Evolutionary conservation across 1,284 basidiomycete species (phyloP).

Genomic region (Ceratobasidium sp.): DNA sequence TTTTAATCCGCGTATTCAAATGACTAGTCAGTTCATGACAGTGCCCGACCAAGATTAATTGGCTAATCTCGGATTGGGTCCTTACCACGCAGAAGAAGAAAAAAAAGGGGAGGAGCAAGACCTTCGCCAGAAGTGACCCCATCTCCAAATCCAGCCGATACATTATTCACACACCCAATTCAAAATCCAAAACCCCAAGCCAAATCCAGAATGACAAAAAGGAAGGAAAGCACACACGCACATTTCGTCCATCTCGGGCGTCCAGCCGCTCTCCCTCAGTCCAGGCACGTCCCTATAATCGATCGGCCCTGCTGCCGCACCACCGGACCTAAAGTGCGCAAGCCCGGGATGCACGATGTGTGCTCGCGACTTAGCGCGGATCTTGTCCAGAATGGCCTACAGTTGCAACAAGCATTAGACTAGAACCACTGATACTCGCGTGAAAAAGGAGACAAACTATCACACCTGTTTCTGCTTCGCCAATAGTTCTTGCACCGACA

Average conservation of each 20-base stretch:
- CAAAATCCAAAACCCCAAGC: neutral
- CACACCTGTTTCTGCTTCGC: conserved; percentile 81
- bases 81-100: conserved; percentile 56
- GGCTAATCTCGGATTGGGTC: conserved; percentile 5
- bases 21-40: too few relatives aligned
- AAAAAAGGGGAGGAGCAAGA: neutral
- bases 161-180: neutral
- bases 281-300: conserved; percentile 86
- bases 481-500: conserved; percentile 83
- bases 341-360: conserved; percentile 89
- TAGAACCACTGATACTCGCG: neutral
- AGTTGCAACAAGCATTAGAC: neutral
- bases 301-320: conserved; percentile 56
- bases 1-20: too few relatives aligned
- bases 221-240: conserved; percentile 55
- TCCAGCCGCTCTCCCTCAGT: conserved; percentile 92
- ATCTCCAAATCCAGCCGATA: neutral
- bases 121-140: neutral
- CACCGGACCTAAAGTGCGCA: conserved; percentile 75
- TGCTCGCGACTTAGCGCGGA: conserved; percentile 86
- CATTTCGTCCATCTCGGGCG: conserved; percentile 83
- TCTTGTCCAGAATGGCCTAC: conserved; percentile 85
- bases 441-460: conserved; percentile 8
- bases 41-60: neutral
- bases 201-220: conserved; percentile 18